Conservation (phyloP, 176 grass and related monocot genomes). For the Oryza glaberrima region DNA sequence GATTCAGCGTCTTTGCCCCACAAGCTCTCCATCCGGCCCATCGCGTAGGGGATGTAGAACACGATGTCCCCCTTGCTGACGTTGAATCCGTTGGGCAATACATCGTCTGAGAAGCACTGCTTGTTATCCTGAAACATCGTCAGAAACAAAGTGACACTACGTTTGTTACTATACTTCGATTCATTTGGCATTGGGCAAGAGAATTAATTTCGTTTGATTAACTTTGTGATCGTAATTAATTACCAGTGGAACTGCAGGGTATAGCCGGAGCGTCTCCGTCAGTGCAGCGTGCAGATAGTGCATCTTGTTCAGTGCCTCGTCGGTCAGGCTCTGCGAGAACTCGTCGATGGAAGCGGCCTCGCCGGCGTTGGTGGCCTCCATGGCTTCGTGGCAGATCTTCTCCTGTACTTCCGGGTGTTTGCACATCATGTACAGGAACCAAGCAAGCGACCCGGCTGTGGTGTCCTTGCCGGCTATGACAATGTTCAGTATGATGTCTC, state of each 20-base stretch:
- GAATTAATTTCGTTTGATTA: background rate
- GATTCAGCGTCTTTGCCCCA: conserved; percentile 63
- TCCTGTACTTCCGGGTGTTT: conserved; percentile 58
- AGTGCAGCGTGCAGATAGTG: conserved; percentile 64
- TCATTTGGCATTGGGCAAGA: background rate
- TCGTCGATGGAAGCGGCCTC: conserved; percentile 32
- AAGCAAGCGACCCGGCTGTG: conserved; percentile 50
- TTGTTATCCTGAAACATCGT: conserved; percentile 52
- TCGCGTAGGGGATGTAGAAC: conserved; percentile 65
- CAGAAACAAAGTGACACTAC: background rate
- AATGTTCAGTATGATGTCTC: conserved; percentile 67
- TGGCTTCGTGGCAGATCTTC: conserved; percentile 50
- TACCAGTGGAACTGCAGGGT: conserved; percentile 61
- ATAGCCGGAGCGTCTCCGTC: conserved; percentile 66
- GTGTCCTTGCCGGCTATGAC: conserved; percentile 74
- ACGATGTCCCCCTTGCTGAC: conserved; percentile 64
- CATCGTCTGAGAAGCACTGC: conserved; percentile 69
- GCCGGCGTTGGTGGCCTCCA: background rate
- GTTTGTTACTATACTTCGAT: background rate
- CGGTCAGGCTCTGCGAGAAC: conserved; percentile 53
- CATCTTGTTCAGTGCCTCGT: conserved; percentile 76
- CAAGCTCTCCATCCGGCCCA: conserved; percentile 72
- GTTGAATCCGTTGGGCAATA: conserved; percentile 52
- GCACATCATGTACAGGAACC: conserved; percentile 79
- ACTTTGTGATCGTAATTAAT: conserved; percentile 4